phyloP scores from a whole-genome alignment of 495 filamentous ascomycete species.

The Aspergillus steynii region DNA sequence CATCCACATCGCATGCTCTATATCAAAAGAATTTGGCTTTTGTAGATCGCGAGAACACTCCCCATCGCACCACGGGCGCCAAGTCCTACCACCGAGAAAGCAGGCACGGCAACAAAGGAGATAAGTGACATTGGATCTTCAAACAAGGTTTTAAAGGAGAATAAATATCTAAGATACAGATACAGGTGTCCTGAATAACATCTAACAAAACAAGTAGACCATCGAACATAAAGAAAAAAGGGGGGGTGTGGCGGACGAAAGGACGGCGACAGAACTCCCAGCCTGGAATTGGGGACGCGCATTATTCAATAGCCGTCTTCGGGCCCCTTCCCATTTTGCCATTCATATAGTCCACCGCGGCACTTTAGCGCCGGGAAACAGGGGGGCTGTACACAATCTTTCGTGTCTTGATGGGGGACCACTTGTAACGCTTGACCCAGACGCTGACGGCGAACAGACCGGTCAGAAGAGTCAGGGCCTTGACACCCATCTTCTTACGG shows the following conservation, averaged over 20 bases:
- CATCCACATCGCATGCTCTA: neutral
- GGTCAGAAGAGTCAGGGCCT: conserved; percentile 76
- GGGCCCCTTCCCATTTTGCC: conserved; percentile 34
- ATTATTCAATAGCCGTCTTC: conserved; percentile 34
- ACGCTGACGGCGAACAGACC: conserved; percentile 83
- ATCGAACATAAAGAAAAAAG: conserved; percentile 8
- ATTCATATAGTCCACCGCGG: conserved; percentile 35
- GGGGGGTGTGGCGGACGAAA: conserved; percentile 18
- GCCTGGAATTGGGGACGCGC: conserved; percentile 28
- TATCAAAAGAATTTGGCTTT: neutral
- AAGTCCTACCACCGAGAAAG: neutral
- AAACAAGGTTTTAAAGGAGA: conserved; percentile 45
- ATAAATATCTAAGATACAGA: conserved; percentile 55
- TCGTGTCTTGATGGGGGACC: conserved; percentile 90
- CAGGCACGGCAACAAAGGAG: conserved; percentile 35
- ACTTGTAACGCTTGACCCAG: conserved; percentile 99
- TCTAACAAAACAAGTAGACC: conserved; percentile 49
- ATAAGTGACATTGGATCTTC: conserved; percentile 33
- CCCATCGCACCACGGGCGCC: neutral
- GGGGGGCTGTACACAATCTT: conserved; percentile 88
- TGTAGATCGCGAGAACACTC: neutral
- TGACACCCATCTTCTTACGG: conserved; percentile 99
- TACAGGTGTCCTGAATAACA: conserved; percentile 47
- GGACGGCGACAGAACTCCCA: conserved; percentile 27
- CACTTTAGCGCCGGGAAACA: conserved; percentile 45